Base-by-base conservation (phyloP, 805 yeast genomes). In the Lipomyces yamadae region DNA sequence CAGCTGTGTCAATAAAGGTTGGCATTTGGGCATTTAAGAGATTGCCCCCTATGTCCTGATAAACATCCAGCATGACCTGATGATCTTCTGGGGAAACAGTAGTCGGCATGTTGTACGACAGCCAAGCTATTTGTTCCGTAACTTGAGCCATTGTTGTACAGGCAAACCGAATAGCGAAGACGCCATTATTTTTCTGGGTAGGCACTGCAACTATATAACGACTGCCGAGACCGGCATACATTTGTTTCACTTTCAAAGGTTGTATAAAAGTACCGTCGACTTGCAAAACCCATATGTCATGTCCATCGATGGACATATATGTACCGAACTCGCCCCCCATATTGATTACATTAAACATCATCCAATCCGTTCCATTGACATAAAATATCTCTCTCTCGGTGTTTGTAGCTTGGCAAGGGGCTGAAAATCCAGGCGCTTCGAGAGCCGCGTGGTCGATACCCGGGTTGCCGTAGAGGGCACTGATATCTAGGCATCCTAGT, bases 111-210 rank as follows among this genome's bases (percentile, higher is more conserved):
- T 54, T 58, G 39, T 61, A 61, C 34, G 64, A 61, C 39, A 61
- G 33, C 18, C 45, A 48, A 30, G 64, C 60, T 13, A 56, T 29
- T 2, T 45, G 56, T 30, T 61, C 64, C 24, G 57, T 30, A 15
- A 61, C 56, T 34, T 61, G 64, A 7, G 64, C 56, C 1, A 8
- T 32, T 35, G 11, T 50, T 4, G 58, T 13, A 11, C 57, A 53
- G 2, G 62, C 62, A 35, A 58, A 57, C 24, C 67, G 58, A 60
- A 68, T 70, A 56, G 50, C 57, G 61, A 53, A 62, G 2, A 67
- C 50, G 64, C 70, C 68, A 80, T 90, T 60, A 83, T 90, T 60
- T 82, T 83, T 63, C 86, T 84, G 72, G 91, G 89, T 68, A 97
- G 97, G 24, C 15, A 64, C 64, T 7, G 56, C 37, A 18, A 64